Evolutionary conservation across 1,284 basidiomycete species (phyloP).

Genomic region (Sparassis latifolia): DNA sequence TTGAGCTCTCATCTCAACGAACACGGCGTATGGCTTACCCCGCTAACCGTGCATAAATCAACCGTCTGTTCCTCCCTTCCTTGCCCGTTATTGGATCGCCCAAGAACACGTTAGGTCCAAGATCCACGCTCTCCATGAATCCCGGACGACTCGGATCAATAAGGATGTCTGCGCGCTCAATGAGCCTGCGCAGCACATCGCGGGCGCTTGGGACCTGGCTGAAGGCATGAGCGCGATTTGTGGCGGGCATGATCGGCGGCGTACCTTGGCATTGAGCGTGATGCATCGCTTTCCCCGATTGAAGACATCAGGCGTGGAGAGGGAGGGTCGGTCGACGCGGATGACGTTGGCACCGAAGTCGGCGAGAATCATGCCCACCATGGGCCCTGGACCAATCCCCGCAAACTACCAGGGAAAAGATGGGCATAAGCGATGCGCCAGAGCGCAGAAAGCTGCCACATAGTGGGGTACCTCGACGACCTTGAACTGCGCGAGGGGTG

Average conservation of each 20-base stretch:
- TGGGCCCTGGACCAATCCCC: constrained; percentile 80
- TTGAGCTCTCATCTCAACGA: neutral
- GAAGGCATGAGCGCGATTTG: too few species aligned
- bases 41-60: constrained; percentile 61
- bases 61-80: constrained; percentile 48
- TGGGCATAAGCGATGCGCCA: neutral
- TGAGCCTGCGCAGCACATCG: constrained; percentile 50
- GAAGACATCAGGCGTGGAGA: constrained; percentile 39
- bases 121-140: constrained; percentile 70
- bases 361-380: constrained; percentile 73
- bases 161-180: constrained; percentile 64
- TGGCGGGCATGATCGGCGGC: neutral
- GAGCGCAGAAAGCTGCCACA: neutral
- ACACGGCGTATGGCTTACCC: constrained; percentile 35
- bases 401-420: constrained; percentile 49
- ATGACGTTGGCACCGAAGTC: constrained; percentile 79
- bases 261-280: constrained; percentile 51
- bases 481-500: constrained; percentile 41
- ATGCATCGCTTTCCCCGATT: constrained; percentile 73
- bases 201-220: constrained; percentile 48
- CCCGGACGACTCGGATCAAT: constrained; percentile 84
- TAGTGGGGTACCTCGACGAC: constrained; percentile 46
- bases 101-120: constrained; percentile 73
- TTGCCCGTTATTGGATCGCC: constrained; percentile 22
- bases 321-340: constrained; percentile 58